Evolutionary conservation across 2,329 filamentous ascomycete species (phyloP).

Genomic region (Ustulina deusta): DNA sequence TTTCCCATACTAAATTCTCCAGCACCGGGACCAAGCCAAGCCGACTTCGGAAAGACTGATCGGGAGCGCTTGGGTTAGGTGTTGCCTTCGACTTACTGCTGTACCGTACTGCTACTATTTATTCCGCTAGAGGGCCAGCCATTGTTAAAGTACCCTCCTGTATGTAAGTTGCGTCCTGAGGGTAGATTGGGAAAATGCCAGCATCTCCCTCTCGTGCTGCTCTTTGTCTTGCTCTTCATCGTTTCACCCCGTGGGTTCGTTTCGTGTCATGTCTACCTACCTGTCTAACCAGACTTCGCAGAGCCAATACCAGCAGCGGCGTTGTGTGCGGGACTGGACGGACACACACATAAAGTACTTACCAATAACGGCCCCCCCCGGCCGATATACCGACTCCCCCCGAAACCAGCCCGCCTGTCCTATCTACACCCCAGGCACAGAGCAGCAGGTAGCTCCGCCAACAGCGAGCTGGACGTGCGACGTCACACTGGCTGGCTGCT

Average conservation of each 20-base stretch:
- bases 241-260: background rate
- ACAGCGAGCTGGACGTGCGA: constrained; percentile 30
- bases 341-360: constrained; percentile 10
- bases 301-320: background rate
- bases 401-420: background rate
- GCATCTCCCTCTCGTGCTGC: constrained; percentile 2
- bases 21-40: constrained; percentile 21
- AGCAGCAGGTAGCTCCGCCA: constrained; percentile 16
- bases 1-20: constrained; percentile 10
- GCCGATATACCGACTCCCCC: constrained; percentile 25
- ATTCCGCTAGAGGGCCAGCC: constrained; percentile 13
- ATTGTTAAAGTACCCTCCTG: background rate
- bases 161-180: background rate
- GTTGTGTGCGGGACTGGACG: constrained; percentile 1
- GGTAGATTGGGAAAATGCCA: background rate
- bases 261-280: background rate
- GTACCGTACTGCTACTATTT: constrained; percentile 19
- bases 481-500: constrained; percentile 26
- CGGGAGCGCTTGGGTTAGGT: background rate
- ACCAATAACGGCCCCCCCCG: constrained; percentile 14
- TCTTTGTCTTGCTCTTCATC: background rate
- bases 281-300: background rate
- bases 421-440: constrained; percentile 22
- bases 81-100: constrained; percentile 12
- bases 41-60: background rate